phyloP scores from a whole-genome alignment of 768 basidiomycete genomes.

The Xerocomellus intermedius region DNA sequence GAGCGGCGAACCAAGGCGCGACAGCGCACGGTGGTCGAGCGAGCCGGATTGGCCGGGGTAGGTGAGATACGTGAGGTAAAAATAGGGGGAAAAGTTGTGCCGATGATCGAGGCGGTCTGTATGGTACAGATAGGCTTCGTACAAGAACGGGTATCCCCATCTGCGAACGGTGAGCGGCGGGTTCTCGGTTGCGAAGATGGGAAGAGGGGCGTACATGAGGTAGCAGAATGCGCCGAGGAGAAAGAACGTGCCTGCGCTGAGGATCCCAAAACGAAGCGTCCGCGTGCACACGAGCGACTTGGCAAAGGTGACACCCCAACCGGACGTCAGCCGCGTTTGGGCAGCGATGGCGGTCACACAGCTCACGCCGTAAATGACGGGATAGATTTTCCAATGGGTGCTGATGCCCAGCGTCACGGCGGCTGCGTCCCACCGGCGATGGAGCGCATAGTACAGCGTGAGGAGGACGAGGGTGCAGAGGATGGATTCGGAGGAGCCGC shows the following conservation, averaged over 20 bases:
- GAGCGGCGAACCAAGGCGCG: constrained; percentile 63
- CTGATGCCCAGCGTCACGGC: constrained; percentile 77
- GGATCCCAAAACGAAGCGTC: constrained; percentile 60
- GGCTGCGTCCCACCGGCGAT: constrained; percentile 57
- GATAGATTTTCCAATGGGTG: constrained; percentile 98
- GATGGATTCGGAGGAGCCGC: constrained; percentile 92
- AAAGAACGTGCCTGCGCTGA: constrained; percentile 70
- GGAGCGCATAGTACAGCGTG: constrained; percentile 60
- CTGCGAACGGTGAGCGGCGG: constrained; percentile 40
- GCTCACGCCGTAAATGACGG: constrained; percentile 84
- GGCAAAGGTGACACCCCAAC: constrained; percentile 29
- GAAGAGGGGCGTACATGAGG: constrained; percentile 56
- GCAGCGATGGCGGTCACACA: constrained; percentile 45
- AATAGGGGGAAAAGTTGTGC: constrained; percentile 98
- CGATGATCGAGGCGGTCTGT: constrained; percentile 89
- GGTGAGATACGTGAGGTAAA: constrained; percentile 90
- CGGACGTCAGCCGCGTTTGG: constrained; percentile 16
- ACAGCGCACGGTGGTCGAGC: constrained; percentile 14
- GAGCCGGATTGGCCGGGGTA: constrained; percentile 48
- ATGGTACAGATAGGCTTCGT: constrained; percentile 94
- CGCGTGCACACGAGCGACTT: constrained; percentile 45
- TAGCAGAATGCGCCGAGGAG: constrained; percentile 65
- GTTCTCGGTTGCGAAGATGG: background rate
- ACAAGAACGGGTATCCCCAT: constrained; percentile 92
- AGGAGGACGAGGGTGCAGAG: constrained; percentile 77